Percentiles rank a stretch among this genome's conserved stretches.
Conservation (phyloP, 257 asterid genomes). For the Leonotis leonurus region DNA sequence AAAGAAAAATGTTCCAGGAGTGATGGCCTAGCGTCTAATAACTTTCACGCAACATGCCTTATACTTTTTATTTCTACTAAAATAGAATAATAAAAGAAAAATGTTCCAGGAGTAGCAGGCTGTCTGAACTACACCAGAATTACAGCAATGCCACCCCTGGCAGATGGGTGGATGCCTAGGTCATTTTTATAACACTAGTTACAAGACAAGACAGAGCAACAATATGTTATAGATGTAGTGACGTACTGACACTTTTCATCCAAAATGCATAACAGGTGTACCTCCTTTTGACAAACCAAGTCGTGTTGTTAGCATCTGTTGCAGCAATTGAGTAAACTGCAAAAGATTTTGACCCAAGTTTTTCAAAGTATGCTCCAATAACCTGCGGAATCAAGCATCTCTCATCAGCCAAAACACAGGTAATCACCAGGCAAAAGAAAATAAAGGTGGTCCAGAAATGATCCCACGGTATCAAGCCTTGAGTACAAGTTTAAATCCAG, state of each 20-base stretch:
- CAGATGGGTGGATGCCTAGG: background rate
- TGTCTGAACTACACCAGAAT: background rate
- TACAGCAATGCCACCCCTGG: background rate
- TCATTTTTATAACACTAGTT: background rate
- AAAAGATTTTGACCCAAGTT: conserved; percentile 83
- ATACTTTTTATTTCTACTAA: background rate
- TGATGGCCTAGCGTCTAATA: no score
- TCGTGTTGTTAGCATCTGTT: conserved; percentile 61
- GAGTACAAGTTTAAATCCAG: background rate
- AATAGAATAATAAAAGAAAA: background rate
- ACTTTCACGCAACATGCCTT: background rate
- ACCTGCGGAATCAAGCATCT: conserved; percentile 49
- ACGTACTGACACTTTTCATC: conserved; percentile 2
- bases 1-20: background rate
- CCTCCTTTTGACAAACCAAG: conserved; percentile 99
- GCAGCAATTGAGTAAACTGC: conserved; percentile 93
- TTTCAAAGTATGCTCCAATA: conserved; percentile 92
- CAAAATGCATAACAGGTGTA: conserved; percentile 19
- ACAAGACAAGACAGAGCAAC: background rate
- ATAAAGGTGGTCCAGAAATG: conserved; percentile 7
- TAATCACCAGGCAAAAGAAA: conserved; percentile 7
- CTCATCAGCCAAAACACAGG: conserved; percentile 20
- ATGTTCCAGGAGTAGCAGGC: background rate
- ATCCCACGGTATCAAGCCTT: conserved; percentile 9
- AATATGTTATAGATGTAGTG: background rate